Conservation (phyloP, 306 rosid genomes). For the Sechiopsis laciniata region DNA sequence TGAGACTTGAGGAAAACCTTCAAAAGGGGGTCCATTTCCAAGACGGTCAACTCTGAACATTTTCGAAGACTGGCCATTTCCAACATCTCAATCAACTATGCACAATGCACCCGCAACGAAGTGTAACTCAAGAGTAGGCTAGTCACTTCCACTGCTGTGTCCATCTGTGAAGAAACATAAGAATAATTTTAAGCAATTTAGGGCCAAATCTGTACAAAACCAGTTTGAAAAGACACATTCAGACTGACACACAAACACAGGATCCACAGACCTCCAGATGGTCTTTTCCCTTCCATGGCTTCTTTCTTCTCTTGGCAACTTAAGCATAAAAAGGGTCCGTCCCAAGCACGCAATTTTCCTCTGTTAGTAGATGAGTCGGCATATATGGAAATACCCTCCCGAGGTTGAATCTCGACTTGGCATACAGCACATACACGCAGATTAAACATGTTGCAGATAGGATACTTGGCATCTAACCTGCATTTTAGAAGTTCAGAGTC, state of each 20-base stretch:
- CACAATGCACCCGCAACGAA: slow-evolving; percentile 47
- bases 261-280: slow-evolving; percentile 42
- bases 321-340: slow-evolving; percentile 88
- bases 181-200: slow-evolving; percentile 16
- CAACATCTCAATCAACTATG: slow-evolving; percentile 34
- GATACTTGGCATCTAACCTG: slow-evolving; percentile 92
- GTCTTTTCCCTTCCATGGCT: slow-evolving; percentile 98
- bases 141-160: slow-evolving; percentile 81
- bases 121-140: slow-evolving; percentile 42
- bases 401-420: slow-evolving; percentile 87
- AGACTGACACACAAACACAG: slow-evolving; percentile 21
- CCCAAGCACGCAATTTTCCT: slow-evolving; percentile 87
- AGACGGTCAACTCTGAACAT: slow-evolving; percentile 15
- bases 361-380: slow-evolving; percentile 49
- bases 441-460: slow-evolving; percentile 97
- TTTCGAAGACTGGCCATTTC: slow-evolving; percentile 37
- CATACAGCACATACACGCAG: slow-evolving; percentile 91
- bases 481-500: slow-evolving; percentile 22
- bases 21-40: not conserved
- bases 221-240: slow-evolving; percentile 2
- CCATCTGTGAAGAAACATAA: slow-evolving; percentile 52
- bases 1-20: slow-evolving; percentile 43
- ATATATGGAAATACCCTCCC: slow-evolving; percentile 87
- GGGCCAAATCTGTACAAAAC: not conserved
- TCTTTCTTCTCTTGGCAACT: slow-evolving; percentile 98